phyloP scores from a whole-genome alignment of 2,329 filamentous ascomycete species.

The Thyridium curvatum region DNA sequence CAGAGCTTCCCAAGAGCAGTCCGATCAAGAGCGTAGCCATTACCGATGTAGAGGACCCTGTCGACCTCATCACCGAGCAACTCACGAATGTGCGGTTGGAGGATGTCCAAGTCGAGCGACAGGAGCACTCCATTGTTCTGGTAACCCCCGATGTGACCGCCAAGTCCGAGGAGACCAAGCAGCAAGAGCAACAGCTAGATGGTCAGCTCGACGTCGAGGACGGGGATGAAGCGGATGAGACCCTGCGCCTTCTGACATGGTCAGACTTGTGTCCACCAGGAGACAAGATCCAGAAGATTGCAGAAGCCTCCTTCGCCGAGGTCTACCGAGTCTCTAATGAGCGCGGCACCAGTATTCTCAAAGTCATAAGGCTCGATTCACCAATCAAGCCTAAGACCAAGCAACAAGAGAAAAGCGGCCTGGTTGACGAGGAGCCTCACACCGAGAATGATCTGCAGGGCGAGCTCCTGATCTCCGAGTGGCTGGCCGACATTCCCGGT shows the following conservation, averaged over 20 bases:
- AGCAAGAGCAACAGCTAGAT: not conserved
- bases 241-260: constrained; percentile 45
- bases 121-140: not conserved
- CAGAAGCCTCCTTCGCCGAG: constrained; percentile 61
- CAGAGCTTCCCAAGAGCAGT: constrained; percentile 40
- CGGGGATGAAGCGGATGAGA: constrained; percentile 7
- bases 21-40: constrained; percentile 30
- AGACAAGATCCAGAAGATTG: constrained; percentile 54
- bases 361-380: constrained; percentile 53
- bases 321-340: constrained; percentile 57
- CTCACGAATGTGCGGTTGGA: constrained; percentile 12
- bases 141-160: not conserved
- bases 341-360: constrained; percentile 58
- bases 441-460: constrained; percentile 47
- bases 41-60: constrained; percentile 3
- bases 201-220: constrained; percentile 17
- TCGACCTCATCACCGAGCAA: constrained; percentile 14
- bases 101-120: constrained; percentile 1
- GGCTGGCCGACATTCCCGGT: constrained; percentile 56
- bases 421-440: constrained; percentile 55
- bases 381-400: constrained; percentile 54
- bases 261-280: constrained; percentile 48
- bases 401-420: constrained; percentile 42
- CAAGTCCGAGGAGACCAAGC: no score
- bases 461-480: constrained; percentile 58